Evolutionary conservation across 768 basidiomycete genomes (phyloP), one percentile per base, ranked within the genome.

Genomic region (Kwoniella bestiolae): DNA sequence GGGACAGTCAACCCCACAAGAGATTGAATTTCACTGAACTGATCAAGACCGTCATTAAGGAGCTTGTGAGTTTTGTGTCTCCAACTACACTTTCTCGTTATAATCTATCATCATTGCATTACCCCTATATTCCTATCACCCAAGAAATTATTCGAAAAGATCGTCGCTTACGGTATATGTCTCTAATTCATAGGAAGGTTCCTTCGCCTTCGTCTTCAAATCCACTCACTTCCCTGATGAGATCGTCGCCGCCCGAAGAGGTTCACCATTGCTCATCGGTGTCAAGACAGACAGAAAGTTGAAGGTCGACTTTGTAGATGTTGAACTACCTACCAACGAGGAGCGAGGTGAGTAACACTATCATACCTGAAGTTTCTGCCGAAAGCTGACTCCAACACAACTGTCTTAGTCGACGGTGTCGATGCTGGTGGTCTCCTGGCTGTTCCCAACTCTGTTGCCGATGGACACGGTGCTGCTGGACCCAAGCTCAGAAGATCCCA

Each of bases 211-310:
- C 82, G 94, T 97, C 72, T 97, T 99, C 90, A 98, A 96, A 84
- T 96, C 94, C 5, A 82, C 81, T 34, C 94, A 98, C 84, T 99
- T 88, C 85, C 96, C 96, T 46, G 91, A 95, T 72, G 91, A 98
- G 81, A 87, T 94, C 69, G 94, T 98, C 68, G 91, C 91, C 56
- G 93, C 94, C 63, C 93, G 94, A 73, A 91, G 96, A 76, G 96
- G 96, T 73, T 97, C 95, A 14, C 96, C 96, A 29, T 87, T 99
- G 31, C 83, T 98, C 63, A 88, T 99, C 77, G 96, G 96, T 84
- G 95, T 99, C 79, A 98, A 98, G 89, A 98, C 96, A 18, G 95
- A 99, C 81, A 94, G 96, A 86, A 98, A 98, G 83, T 87, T 99
- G 76, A 99, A 99, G 85, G 95, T 98, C 41, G 96, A 99, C 84